Conservation (phyloP, 305 asterid genomes). For the Fraxinus greggii region DNA sequence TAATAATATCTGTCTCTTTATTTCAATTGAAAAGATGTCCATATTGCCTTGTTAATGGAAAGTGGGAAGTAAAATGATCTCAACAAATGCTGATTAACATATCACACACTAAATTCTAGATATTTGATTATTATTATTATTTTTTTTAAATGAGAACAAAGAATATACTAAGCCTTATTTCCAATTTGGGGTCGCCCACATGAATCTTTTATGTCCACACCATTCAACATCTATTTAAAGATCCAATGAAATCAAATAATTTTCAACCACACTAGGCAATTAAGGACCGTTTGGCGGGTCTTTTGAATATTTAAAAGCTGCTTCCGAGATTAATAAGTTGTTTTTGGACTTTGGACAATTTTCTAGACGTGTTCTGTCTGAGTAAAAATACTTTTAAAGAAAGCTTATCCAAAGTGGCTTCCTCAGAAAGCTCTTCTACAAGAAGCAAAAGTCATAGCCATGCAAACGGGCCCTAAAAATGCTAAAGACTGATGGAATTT, state of each 20-base stretch:
- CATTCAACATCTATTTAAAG: neutral
- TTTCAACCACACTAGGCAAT: neutral
- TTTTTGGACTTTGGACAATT: neutral
- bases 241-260: neutral
- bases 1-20: neutral
- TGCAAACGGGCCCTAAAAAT: neutral
- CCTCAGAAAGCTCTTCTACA: neutral
- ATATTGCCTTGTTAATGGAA: neutral
- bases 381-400: neutral
- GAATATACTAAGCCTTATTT: neutral
- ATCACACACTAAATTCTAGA: neutral
- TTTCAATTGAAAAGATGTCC: neutral
- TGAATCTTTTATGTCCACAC: neutral
- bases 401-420: neutral
- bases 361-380: neutral
- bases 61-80: neutral
- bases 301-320: neutral
- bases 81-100: neutral
- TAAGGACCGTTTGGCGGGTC: neutral
- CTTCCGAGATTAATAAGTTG: neutral
- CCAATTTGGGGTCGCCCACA: neutral
- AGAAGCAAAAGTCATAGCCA: neutral
- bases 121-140: neutral
- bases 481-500: neutral
- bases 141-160: neutral